Evolutionary conservation across 371 early-diverging fungal genomes (phyloP), one percentile per base, ranked within the genome.

Genomic region (Mortierella sp.): DNA sequence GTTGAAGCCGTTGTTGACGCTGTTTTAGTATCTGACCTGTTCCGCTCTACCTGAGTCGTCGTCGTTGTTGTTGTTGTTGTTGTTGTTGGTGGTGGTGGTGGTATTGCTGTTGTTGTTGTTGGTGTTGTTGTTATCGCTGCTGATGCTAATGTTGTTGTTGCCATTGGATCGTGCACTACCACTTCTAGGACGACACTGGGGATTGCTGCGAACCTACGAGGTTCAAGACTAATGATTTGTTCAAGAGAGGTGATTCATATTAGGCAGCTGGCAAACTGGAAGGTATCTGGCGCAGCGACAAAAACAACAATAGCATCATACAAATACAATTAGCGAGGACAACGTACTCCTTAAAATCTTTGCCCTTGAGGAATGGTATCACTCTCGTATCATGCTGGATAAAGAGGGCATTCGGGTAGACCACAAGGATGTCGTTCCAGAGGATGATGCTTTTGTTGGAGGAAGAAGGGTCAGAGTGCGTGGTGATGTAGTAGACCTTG

Each of bases 301-400:
- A 63, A 31, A 63, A 63, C 13, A 58, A 63, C 31, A 21, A 8
- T 9, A 7, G 42, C 42, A 38, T 38, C 5, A 38, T 38, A 5
- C 42, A 38, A 38, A 38, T 38, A 38, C 42, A 38, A n/a, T n/a
- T n/a, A n/a, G n/a, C n/a, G n/a, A 38, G 24, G 2, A 42, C 3
- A 50, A 38, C 68, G 8, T 68, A 68, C 68, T 38, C 24, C 24
- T 68, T 34, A 19, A 68, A 68, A 42, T 68, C 68, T 42, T 42
- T 68, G 42, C 68, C 68, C 24, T 68, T 68, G 68, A 68, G 68
- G 10, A 68, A 68, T 24, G 68, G 68, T 21, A 68, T 38, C 42
- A 68, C 68, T 21, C 68, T 42, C 4, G 68, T 38, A 9, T 68
- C 68, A 11, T 68, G 42, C 42, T 68, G 68, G 42, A 68, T 42